phyloP scores from a whole-genome alignment of 495 filamentous ascomycete species.

The Trichocladium uniseriatum region DNA sequence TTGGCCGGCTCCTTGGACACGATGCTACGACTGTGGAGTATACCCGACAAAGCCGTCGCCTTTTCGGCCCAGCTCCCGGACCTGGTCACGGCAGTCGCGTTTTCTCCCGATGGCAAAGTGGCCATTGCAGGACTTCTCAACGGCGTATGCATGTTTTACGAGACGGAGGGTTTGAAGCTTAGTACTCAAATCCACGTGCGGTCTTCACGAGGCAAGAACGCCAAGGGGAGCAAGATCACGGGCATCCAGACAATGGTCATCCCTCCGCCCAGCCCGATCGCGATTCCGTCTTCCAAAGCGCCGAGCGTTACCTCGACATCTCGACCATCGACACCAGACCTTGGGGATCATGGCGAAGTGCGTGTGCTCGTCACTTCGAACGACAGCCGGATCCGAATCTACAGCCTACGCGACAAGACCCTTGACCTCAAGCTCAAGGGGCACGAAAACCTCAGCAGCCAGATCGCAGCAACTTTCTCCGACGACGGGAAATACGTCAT shows the following conservation, averaged over 20 bases:
- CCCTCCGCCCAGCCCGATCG: conserved; percentile 29
- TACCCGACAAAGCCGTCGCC: conserved; percentile 90
- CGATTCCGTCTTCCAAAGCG: not conserved
- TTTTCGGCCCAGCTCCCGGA: conserved; percentile 77
- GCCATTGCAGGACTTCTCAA: conserved; percentile 83
- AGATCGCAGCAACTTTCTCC: conserved; percentile 83
- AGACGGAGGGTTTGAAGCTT: conserved; percentile 84
- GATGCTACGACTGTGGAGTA: conserved; percentile 91
- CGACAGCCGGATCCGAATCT: conserved; percentile 87
- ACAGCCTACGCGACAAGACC: conserved; percentile 73
- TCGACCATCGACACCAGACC: conserved; percentile 11
- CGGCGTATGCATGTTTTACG: conserved; percentile 84
- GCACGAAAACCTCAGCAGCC: conserved; percentile 83
- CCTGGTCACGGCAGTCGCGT: conserved; percentile 86
- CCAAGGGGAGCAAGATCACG: conserved; percentile 95
- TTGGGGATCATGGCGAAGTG: conserved; percentile 48
- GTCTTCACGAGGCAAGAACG: conserved; percentile 82
- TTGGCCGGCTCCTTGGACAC: conserved; percentile 87
- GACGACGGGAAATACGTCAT: conserved; percentile 84
- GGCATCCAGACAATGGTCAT: conserved; percentile 72
- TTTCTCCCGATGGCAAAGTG: conserved; percentile 83
- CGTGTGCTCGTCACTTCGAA: conserved; percentile 91
- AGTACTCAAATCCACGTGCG: conserved; percentile 80
- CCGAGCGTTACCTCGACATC: conserved; percentile 33
- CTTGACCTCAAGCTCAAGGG: conserved; percentile 88